Evolutionary conservation across 805 yeast species (phyloP).

Genomic region (Lachancea meyersii): DNA sequence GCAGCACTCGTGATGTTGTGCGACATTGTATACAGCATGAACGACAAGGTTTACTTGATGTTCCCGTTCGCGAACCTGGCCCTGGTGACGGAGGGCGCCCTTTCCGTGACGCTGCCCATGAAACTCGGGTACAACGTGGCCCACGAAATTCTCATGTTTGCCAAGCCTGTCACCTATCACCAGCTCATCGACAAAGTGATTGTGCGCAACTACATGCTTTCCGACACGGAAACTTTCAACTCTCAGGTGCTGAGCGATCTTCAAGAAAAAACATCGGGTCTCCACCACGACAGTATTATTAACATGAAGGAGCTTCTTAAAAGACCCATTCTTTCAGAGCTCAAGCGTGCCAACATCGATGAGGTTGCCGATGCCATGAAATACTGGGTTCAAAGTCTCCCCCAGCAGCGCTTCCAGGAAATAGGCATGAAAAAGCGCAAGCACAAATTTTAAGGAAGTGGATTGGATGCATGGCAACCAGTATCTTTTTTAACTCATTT

Average conservation of each 20-base stretch:
- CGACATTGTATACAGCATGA: conserved; percentile 68
- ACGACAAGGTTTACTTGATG: conserved; percentile 50
- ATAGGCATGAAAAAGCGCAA: conserved; percentile 48
- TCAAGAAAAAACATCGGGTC: conserved; percentile 29
- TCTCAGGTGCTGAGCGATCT: conserved; percentile 37
- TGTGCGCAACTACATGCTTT: conserved; percentile 47
- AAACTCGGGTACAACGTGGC: conserved; percentile 70
- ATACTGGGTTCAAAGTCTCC: conserved; percentile 66
- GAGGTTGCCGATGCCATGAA: conserved; percentile 66
- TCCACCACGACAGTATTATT: conserved; percentile 39
- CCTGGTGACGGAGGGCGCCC: conserved; percentile 75
- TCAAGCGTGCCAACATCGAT: conserved; percentile 48
- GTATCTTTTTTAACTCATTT: no score
- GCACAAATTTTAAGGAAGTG: conserved; percentile 48
- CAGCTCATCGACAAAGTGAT: conserved; percentile 58
- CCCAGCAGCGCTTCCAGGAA: conserved; percentile 59
- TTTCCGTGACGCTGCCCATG: conserved; percentile 58
- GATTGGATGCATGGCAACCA: background rate
- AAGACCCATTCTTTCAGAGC: conserved; percentile 25
- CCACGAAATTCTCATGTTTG: conserved; percentile 64
- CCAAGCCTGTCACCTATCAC: conserved; percentile 57
- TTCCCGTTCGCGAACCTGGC: conserved; percentile 81
- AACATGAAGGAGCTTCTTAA: conserved; percentile 40
- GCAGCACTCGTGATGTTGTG: conserved; percentile 69
- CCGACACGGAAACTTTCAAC: conserved; percentile 44